Evolutionary conservation across 2,329 filamentous ascomycete genomes (phyloP), one percentile per base, ranked within the genome.

Genomic region (Hirsutella rhossiliensis): DNA sequence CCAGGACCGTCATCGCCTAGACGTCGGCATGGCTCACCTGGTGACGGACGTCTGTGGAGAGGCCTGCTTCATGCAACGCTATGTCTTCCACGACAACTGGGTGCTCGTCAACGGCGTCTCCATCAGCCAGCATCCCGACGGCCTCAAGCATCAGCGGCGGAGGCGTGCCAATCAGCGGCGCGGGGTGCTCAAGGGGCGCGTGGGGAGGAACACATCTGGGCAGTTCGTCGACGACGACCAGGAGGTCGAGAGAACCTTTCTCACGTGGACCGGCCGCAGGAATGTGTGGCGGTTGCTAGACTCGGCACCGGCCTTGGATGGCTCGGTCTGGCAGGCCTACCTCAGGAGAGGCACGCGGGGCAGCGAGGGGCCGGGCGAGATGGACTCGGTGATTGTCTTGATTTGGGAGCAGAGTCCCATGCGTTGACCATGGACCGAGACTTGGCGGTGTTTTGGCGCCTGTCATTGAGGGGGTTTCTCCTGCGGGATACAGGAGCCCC

Each of bases 251-350:
- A 32, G 11, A 36, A 20, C 42, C 43, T 52, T 60, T 18, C 45
- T 68, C 11, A 56, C 56, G 18, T 64, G 62, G 61, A 58, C 52
- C 5, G 65, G 62, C 11, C 47, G 52, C 1, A 59, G 59, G 20
- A 61, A 61, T 23, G 62, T 64, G 4, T 73, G 67, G 67, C 50
- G 47, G 29, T 50, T 72, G 44, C 45, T 69, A 37, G 67, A 72
- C 49, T 59, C 65, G 11, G 55, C 54, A 4, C 49, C 56, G 1
- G 58, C 56, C 3, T 49, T 56, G 2, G 50, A 59, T 17, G 65
- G 67, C 9, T 57, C 61, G 37, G 63, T 72, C 3, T 67, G 67
- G 67, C 69, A 72, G 57, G 67, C 65, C 0, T 73, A 72, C 38
- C 53, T 69, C 17, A 68, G 66, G 43, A 57, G 44, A 31, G 54